phyloP scores from a whole-genome alignment of 2,329 filamentous ascomycete species.

The Penicillium corylophilum region DNA sequence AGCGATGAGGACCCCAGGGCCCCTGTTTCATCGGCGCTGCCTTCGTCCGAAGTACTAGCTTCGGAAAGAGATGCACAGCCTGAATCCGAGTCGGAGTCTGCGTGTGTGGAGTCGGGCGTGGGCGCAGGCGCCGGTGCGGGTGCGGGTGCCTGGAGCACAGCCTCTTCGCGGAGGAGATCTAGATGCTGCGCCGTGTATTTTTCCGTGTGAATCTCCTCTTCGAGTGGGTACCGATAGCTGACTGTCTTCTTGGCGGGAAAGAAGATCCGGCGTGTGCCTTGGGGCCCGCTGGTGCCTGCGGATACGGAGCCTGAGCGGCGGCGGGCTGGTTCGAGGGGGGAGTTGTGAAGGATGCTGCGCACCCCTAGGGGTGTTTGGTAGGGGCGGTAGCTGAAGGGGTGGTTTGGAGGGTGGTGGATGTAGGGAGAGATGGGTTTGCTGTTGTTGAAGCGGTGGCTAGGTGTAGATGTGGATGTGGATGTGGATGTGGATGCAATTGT shows the following conservation, averaged over 20 bases:
- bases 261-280: constrained; percentile 35
- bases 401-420: constrained; percentile 12
- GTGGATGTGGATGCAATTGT: neutral
- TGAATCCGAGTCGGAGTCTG: constrained; percentile 31
- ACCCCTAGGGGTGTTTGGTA: constrained; percentile 47
- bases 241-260: constrained; percentile 60
- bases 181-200: constrained; percentile 57
- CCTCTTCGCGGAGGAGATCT: constrained; percentile 45
- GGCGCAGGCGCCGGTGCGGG: constrained; percentile 10
- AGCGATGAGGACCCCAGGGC: constrained; percentile 7
- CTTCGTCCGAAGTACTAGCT: constrained; percentile 33
- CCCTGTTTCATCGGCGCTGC: constrained; percentile 12
- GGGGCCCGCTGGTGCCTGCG: constrained; percentile 31
- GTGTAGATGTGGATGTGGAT: neutral
- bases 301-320: constrained; percentile 43
- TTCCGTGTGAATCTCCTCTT: constrained; percentile 59
- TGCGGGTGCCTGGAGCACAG: neutral
- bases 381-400: constrained; percentile 23
- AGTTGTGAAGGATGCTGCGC: constrained; percentile 50
- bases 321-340: constrained; percentile 39
- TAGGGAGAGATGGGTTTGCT: constrained; percentile 34
- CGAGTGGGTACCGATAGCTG: constrained; percentile 55
- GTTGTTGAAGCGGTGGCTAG: constrained; percentile 24
- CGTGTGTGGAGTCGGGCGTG: constrained; percentile 18
- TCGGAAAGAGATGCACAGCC: constrained; percentile 29